Evolutionary conservation across 139 green algal species (phyloP).

Genomic region (Chlamydomonas asymmetrica): DNA sequence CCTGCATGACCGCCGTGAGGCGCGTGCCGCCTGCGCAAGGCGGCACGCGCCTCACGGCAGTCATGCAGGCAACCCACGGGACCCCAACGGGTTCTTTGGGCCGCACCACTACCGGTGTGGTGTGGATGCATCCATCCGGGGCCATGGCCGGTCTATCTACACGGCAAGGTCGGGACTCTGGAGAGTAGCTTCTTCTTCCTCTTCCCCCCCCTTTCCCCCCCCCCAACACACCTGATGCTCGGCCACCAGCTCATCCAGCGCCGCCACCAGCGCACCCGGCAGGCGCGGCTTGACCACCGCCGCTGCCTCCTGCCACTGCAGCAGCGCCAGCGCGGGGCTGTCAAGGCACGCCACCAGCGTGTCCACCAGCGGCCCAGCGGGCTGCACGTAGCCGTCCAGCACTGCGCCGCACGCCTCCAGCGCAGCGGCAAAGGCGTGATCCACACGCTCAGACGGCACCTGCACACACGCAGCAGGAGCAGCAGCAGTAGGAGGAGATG

Average conservation of each 20-base stretch:
- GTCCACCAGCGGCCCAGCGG: constrained; percentile 59
- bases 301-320: constrained; percentile 84
- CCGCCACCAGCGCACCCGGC: constrained; percentile 31
- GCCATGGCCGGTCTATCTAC: no score
- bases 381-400: constrained; percentile 63
- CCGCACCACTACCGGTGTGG: not conserved
- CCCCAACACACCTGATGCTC: not conserved
- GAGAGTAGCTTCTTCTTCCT: no score
- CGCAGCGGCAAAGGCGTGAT: constrained; percentile 58
- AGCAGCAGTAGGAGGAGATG: no score
- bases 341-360: constrained; percentile 76
- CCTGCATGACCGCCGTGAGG: no score
- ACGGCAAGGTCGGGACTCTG: no score
- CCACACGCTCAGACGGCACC: constrained; percentile 38
- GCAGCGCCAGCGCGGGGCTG: constrained; percentile 72
- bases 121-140: not conserved
- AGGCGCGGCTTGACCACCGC: constrained; percentile 74
- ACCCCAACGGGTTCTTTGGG: no score
- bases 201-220: no score
- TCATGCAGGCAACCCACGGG: no score
- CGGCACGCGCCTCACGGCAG: no score
- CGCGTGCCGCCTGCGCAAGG: no score
- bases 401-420: constrained; percentile 35
- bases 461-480: no score
- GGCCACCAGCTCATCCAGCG: constrained; percentile 14